Base-by-base conservation (phyloP, 129 eudicot genomes). In the Helianthus tuberosus region DNA sequence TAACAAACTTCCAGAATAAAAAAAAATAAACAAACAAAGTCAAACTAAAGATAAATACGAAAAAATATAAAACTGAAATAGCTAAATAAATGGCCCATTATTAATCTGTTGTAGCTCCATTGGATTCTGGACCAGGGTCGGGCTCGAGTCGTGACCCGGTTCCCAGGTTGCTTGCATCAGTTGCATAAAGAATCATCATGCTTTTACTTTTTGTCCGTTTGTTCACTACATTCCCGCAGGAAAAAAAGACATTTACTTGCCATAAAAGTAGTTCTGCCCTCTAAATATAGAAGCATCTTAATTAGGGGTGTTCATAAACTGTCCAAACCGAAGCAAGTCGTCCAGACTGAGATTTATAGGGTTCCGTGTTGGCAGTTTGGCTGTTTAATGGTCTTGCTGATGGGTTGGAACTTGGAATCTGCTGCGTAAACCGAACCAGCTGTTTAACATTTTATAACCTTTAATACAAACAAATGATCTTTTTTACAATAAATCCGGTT, bases 191-290 rank as follows among this genome's bases (percentile, higher is more conserved):
- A 38, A 38, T 38, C 43, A 38, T 17, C 29, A 8, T 4, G 20
- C 62, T 55, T 20, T 20, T 11, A 55, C 35, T 55, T 55, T 55
- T 0, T 55, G 62, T 20, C 62, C 35, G 5, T 6, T 20, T 15
- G 59, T 52, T 52, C 27, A 16, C 10, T 53, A 20, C 59, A 53
- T 53, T 15, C 59, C 27, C 29, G 3, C 12, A 23, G 3, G 13
- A 57, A 57, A 20, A 57, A 20, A 57, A 57, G 23, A 23, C 62
- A 55, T 57, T 57, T 57, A 3, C 63, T 20, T 57, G 63, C 63
- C 20, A 57, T 3, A 20, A 20, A 57, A 57, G 63, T 23, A 57
- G 63, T 8, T 23, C 36, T 57, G 14, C 63, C 36, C 63, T 57
- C 36, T 13, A 57, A 57, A 55, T 27, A 8, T 20, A 9, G 63